Percentiles rank a stretch among this genome's conserved stretches.
These are phyloP conservation scores for Dendrobium catenatum DNA, from an alignment of 106 monocot genomes.

Conservation along the genomic window DNA sequence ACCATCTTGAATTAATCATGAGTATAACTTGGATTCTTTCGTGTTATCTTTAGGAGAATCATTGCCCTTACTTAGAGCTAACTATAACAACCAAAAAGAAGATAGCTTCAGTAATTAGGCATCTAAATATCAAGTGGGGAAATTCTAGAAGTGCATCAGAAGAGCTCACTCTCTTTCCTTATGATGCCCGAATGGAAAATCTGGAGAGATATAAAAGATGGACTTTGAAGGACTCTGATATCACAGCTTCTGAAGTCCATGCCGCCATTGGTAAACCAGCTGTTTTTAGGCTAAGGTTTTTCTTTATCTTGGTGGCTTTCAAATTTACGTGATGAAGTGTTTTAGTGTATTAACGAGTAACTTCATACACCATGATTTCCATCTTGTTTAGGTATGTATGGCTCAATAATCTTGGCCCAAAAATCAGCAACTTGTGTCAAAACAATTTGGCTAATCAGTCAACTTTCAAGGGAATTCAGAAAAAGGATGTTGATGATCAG, in stretches of 20 bases:
- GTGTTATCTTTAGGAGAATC: constrained; percentile 34
- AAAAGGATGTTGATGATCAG: constrained; percentile 3
- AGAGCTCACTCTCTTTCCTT: constrained; percentile 63
- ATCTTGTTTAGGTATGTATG: constrained; percentile 43
- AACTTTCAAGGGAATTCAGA: not conserved
- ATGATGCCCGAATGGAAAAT: constrained; percentile 23
- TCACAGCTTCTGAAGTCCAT: constrained; percentile 52
- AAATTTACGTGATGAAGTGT: not conserved
- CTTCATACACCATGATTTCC: not conserved
- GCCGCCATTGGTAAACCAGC: constrained; percentile 40
- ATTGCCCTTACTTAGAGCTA: constrained; percentile 63
- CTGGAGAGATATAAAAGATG: constrained; percentile 28
- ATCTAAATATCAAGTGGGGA: constrained; percentile 59
- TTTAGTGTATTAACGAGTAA: not conserved
- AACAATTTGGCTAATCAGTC: not conserved
- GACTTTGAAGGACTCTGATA: constrained; percentile 36
- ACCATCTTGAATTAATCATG: not conserved
- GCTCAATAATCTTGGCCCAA: constrained; percentile 16
- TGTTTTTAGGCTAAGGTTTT: constrained; percentile 56
- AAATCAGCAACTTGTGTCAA: constrained; percentile 4
- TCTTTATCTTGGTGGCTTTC: constrained; percentile 3
- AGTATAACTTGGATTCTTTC: not conserved
- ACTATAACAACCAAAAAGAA: constrained; percentile 55
- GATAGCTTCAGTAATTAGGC: constrained; percentile 70
- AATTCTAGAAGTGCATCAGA: constrained; percentile 26